Evolutionary conservation across 2,329 filamentous ascomycete genomes (phyloP), one percentile per base, ranked within the genome.

Genomic region (Fusarium neocosmosporiellum): DNA sequence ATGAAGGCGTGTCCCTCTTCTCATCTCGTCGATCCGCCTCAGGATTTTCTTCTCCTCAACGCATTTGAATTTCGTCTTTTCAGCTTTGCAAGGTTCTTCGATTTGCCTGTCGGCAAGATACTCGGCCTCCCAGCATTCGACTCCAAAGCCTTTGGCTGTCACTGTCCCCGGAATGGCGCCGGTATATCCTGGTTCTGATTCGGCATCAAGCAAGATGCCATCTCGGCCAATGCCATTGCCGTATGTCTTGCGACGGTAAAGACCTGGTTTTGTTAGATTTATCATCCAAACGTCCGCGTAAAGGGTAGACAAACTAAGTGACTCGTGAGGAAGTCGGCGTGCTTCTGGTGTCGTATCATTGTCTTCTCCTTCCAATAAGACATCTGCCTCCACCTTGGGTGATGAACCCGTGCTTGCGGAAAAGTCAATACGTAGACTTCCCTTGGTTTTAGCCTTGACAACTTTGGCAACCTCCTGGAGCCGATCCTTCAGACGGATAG

Each of bases 181-280:
- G 16, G 50, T 34, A 46, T 58, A 63, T n/a, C 20, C 37, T 18
- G 37, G 37, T 29, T 63, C 61, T 58, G 50, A 54, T 39, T 63
- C 61, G 13, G 37, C 29, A 16, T 58, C 39, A 9, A 63, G 61
- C 22, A 58, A 20, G 16, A 57, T 39, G 16, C 41, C 7, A 2
- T 63, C 24, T 58, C 36, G 20, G 13, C 39, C 37, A 29, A 4
- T 43, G n/a, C 14, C 36, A 11, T 20, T 41, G n/a, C 24, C 24
- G 4, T 33, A 33, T 22, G 50, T 29, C 29, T 46, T n/a, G n/a
- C 61, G 50, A 29, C 43, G 33, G 11, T 63, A 63, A 1, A 58
- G 37, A 13, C 53, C 61, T 63, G 2, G 2, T 6, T 18, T 0
- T 16, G 14, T 63, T 46, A 63, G 39, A 36, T 8, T 31, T 16